These are phyloP conservation scores for Fusarium sp. DNA, from an alignment of 2,329 filamentous ascomycete species.

Conservation along the genomic window DNA sequence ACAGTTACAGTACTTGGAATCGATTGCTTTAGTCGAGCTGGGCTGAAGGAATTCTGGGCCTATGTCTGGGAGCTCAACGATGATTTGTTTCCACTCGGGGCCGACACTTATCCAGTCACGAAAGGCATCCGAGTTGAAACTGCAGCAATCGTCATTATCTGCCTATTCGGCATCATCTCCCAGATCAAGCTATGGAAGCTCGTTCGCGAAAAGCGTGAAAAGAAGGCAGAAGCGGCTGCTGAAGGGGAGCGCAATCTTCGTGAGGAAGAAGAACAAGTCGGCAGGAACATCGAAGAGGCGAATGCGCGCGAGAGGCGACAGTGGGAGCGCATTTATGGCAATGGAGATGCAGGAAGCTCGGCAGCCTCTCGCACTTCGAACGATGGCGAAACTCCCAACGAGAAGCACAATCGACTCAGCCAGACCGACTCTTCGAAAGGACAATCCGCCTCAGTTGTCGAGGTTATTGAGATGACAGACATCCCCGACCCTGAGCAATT, in stretches of 20 bases:
- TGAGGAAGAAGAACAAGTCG: constrained; percentile 75
- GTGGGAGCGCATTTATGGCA: constrained; percentile 84
- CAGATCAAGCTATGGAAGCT: constrained; percentile 89
- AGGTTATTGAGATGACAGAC: constrained; percentile 68
- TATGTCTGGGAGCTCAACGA: constrained; percentile 89
- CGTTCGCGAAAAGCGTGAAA: constrained; percentile 70
- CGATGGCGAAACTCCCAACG: constrained; percentile 60
- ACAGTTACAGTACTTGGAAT: constrained; percentile 85
- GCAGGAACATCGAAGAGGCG: constrained; percentile 71
- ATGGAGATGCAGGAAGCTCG: constrained; percentile 57
- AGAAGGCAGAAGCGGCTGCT: constrained; percentile 62
- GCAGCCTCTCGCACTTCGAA: constrained; percentile 61
- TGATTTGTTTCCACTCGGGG: constrained; percentile 80
- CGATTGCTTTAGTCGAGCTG: constrained; percentile 90
- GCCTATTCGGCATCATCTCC: constrained; percentile 79
- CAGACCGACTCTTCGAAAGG: constrained; percentile 51
- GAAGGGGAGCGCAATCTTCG: constrained; percentile 66
- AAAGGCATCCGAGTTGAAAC: constrained; percentile 88
- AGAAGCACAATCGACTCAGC: constrained; percentile 55
- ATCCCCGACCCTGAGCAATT: constrained; percentile 52
- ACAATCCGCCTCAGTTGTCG: constrained; percentile 51
- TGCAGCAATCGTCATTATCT: constrained; percentile 79
- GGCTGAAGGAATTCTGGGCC: constrained; percentile 94
- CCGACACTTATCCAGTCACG: constrained; percentile 84
- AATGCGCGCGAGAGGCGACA: constrained; percentile 69